Conservation (phyloP, 2,329 filamentous ascomycete genomes). For the Beauveria brongniartii region DNA sequence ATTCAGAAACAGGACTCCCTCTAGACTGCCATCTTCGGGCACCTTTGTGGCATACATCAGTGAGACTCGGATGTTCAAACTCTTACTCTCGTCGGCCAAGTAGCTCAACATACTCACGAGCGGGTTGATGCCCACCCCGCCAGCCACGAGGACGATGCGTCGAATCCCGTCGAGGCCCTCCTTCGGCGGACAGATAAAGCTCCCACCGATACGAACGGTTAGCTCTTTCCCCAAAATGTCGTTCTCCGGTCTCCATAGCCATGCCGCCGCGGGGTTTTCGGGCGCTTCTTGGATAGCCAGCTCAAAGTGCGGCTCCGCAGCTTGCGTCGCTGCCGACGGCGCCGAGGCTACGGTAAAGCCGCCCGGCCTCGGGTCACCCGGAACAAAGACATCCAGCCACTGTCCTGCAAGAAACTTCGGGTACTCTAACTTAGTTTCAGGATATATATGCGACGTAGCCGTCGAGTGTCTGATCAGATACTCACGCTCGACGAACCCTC, state of each 20-base stretch:
- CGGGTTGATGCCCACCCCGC: constrained; percentile 77
- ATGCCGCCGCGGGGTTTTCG: constrained; percentile 63
- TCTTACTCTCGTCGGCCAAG: constrained; percentile 36
- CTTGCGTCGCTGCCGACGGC: constrained; percentile 43
- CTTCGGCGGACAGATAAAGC: constrained; percentile 69
- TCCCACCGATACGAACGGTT: constrained; percentile 66
- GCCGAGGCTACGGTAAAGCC: constrained; percentile 84
- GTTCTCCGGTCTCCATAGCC: constrained; percentile 56
- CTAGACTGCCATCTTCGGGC: constrained; percentile 20
- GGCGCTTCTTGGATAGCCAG: constrained; percentile 69
- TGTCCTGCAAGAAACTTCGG: constrained; percentile 69
- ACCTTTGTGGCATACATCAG: constrained; percentile 55
- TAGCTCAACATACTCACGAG: constrained; percentile 65
- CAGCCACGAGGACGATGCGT: constrained; percentile 66
- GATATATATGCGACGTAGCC: not conserved
- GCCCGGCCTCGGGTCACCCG: constrained; percentile 59
- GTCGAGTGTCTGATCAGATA: not conserved
- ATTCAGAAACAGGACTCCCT: constrained; percentile 42
- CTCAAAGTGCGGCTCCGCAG: constrained; percentile 51
- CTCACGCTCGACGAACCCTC: constrained; percentile 39
- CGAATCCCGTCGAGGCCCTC: constrained; percentile 37
- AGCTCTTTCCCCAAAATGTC: constrained; percentile 53
- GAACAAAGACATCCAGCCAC: constrained; percentile 80
- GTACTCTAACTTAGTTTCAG: not conserved
- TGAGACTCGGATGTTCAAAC: constrained; percentile 34